phyloP scores from a whole-genome alignment of 2,329 filamentous ascomycete genomes.

The Apiospora rasikravindrae region DNA sequence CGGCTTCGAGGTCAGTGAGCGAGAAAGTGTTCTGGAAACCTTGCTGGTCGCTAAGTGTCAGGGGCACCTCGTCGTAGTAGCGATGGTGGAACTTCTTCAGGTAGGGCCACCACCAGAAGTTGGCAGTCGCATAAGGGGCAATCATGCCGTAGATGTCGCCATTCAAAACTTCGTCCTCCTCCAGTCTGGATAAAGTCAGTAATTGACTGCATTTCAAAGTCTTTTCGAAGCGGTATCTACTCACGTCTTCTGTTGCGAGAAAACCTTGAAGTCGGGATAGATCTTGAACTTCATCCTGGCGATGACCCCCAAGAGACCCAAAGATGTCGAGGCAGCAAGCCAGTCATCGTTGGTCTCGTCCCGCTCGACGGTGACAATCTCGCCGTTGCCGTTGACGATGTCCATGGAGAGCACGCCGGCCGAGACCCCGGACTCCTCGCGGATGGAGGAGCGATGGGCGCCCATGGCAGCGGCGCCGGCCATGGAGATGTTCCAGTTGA shows the following conservation, averaged over 20 bases:
- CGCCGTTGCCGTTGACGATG: conserved; percentile 53
- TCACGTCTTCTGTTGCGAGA: conserved; percentile 54
- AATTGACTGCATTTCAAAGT: neutral
- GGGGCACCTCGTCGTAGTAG: conserved; percentile 54
- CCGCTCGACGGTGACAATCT: conserved; percentile 47
- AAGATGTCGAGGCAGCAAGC: conserved; percentile 56
- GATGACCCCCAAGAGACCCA: conserved; percentile 55
- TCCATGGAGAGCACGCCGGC: conserved; percentile 54
- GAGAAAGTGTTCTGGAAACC: conserved; percentile 60
- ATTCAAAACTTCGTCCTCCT: conserved; percentile 53
- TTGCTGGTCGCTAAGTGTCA: conserved; percentile 47
- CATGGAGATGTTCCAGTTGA: conserved; percentile 60
- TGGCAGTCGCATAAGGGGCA: conserved; percentile 55
- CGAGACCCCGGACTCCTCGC: conserved; percentile 55
- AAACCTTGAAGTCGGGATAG: conserved; percentile 57
- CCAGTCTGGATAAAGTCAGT: conserved; percentile 37
- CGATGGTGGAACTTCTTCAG: conserved; percentile 56
- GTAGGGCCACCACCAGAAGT: conserved; percentile 61
- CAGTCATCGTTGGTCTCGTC: conserved; percentile 52
- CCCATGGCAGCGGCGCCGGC: conserved; percentile 59
- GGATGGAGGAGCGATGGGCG: conserved; percentile 53
- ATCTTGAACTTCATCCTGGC: conserved; percentile 54
- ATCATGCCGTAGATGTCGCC: conserved; percentile 57
- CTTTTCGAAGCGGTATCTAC: conserved; percentile 27
- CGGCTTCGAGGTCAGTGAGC: conserved; percentile 49